A percentile compares a stretch with the other conserved stretches of the same genome.
Conservation (phyloP, 1,284 basidiomycete species). For the Ustilago nuda region DNA sequence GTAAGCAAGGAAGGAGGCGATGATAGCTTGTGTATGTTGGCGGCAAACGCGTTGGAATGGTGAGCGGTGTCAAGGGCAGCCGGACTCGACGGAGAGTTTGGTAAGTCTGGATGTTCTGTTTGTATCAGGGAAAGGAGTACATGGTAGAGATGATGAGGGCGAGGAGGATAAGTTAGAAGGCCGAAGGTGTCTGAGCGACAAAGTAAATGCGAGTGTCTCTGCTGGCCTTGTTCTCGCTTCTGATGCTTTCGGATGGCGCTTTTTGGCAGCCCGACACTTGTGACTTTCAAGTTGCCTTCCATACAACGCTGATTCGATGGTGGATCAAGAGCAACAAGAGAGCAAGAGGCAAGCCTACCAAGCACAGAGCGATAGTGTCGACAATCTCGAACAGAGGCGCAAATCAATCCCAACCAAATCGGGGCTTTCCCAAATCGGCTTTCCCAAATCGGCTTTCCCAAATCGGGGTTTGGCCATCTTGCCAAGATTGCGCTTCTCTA, state of each 20-base stretch:
- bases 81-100: not conserved
- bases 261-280: not conserved
- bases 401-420: too few species aligned
- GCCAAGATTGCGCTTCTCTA: slow-evolving; percentile 1
- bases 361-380: too few species aligned
- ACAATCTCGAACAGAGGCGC: too few species aligned
- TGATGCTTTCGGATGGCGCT: not conserved
- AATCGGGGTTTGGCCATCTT: slow-evolving; percentile 5
- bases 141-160: slow-evolving; percentile 2
- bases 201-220: not conserved
- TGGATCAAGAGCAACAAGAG: not conserved
- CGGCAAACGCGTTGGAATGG: not conserved
- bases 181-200: not conserved
- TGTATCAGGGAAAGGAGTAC: not conserved
- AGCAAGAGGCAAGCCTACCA: not conserved
- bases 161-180: not conserved
- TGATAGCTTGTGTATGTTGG: not conserved
- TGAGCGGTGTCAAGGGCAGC: not conserved
- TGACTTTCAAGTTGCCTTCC: slow-evolving; percentile 1
- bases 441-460: too few species aligned
- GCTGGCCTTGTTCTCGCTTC: not conserved
- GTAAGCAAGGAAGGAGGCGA: not conserved
- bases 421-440: not conserved
- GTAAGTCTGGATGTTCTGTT: not conserved
- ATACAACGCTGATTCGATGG: not conserved